These are phyloP conservation scores for Pichia inconspicua DNA, from an alignment of 1,139 yeast species.

Conservation along the genomic window DNA sequence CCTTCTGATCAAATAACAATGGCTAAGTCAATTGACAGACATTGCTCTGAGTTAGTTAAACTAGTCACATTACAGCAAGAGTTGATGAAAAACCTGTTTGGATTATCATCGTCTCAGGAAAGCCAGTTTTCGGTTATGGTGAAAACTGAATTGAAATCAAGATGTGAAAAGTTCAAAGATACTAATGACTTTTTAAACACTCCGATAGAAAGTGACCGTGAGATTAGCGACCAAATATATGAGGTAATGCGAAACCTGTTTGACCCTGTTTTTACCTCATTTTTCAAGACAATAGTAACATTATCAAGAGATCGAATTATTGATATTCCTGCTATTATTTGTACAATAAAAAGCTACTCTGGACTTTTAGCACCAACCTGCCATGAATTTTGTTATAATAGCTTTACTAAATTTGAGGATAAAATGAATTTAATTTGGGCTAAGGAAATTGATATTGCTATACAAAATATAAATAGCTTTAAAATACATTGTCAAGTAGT, in stretches of 20 bases:
- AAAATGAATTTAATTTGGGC: constrained; percentile 52
- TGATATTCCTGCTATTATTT: constrained; percentile 36
- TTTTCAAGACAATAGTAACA: constrained; percentile 32
- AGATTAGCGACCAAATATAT: constrained; percentile 47
- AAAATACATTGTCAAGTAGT: constrained; percentile 31
- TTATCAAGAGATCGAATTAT: constrained; percentile 32
- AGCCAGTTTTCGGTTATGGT: constrained; percentile 44
- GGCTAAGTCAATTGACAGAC: neutral
- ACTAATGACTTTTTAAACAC: constrained; percentile 17
- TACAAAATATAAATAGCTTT: constrained; percentile 41
- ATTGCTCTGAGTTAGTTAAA: constrained; percentile 7
- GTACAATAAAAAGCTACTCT: constrained; percentile 34
- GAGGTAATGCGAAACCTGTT: constrained; percentile 48
- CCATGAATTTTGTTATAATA: constrained; percentile 59
- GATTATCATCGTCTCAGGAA: constrained; percentile 44
- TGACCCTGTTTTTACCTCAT: constrained; percentile 41
- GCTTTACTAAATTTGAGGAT: constrained; percentile 45
- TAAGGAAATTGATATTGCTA: constrained; percentile 48
- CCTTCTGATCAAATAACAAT: constrained; percentile 7
- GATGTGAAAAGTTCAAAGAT: constrained; percentile 24
- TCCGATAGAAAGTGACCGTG: constrained; percentile 42
- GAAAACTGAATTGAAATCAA: constrained; percentile 33
- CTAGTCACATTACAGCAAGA: constrained; percentile 51
- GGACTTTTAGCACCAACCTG: constrained; percentile 40
- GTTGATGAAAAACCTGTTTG: constrained; percentile 59